Evolutionary conservation across 208 protist species (phyloP).

Genomic region (Acanthamoeba divionensis): DNA sequence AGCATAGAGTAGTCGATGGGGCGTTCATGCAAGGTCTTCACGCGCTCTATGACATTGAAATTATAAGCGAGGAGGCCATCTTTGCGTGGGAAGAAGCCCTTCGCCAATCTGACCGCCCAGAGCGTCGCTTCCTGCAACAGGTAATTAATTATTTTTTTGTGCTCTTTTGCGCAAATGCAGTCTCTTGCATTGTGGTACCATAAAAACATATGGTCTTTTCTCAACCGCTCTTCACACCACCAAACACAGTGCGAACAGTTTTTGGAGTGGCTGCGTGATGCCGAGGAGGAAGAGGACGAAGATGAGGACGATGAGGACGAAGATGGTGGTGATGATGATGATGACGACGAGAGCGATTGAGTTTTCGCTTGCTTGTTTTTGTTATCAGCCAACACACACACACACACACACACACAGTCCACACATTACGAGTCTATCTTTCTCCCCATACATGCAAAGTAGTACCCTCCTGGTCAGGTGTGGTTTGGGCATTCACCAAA

Average conservation of each 20-base stretch:
- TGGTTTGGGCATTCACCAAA: background rate
- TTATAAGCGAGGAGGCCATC: background rate
- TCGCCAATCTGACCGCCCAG: background rate
- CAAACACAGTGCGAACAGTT: background rate
- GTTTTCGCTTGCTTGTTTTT: background rate
- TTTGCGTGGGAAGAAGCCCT: background rate
- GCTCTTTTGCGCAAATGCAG: background rate
- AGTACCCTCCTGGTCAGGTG: no score
- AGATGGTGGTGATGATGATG: background rate
- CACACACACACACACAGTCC: background rate
- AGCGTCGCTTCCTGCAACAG: background rate
- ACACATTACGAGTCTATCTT: no score
- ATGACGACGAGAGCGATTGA: background rate
- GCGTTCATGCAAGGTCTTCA: background rate
- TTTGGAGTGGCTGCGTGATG: no score
- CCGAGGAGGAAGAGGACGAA: no score
- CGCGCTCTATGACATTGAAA: conserved; percentile 15
- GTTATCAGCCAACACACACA: background rate
- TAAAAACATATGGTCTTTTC: no score
- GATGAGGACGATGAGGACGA: background rate
- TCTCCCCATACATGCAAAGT: no score
- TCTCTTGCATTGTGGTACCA: no score
- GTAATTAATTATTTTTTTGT: background rate
- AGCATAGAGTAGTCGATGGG: background rate
- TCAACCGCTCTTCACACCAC: background rate